These are phyloP conservation scores for Stropharia rugosoannulata DNA, from an alignment of 768 basidiomycete species.

Conservation along the genomic window DNA sequence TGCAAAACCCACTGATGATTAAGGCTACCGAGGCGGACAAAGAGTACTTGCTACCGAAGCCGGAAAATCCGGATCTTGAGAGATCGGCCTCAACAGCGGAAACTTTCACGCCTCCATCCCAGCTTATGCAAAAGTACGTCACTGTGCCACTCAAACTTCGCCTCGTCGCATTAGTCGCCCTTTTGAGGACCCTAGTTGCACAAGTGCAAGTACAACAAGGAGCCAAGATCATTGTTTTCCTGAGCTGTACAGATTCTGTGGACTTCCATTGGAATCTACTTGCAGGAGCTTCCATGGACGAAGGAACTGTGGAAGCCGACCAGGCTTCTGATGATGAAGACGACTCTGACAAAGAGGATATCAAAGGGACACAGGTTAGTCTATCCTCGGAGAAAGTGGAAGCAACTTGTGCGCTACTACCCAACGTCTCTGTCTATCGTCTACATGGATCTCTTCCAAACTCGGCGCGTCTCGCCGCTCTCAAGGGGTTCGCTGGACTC, in stretches of 20 bases:
- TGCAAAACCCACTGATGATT: constrained; percentile 80
- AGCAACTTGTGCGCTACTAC: constrained; percentile 72
- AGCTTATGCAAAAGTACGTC: constrained; percentile 89
- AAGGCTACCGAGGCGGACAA: constrained; percentile 64
- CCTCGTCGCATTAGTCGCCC: constrained; percentile 86
- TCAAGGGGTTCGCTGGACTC: constrained; percentile 75
- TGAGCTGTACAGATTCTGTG: constrained; percentile 97
- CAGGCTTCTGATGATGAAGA: constrained; percentile 25
- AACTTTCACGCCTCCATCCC: constrained; percentile 91
- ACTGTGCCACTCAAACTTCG: constrained; percentile 90
- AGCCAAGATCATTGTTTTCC: constrained; percentile 88
- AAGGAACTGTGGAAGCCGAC: constrained; percentile 21
- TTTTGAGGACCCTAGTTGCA: constrained; percentile 78
- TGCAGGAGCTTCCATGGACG: constrained; percentile 68
- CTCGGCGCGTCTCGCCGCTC: constrained; percentile 72
- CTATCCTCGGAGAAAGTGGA: constrained; percentile 47
- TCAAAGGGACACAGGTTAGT: constrained; percentile 4
- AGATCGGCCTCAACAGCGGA: constrained; percentile 27
- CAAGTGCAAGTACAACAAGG: constrained; percentile 52
- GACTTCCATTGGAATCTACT: constrained; percentile 94
- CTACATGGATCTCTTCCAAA: constrained; percentile 93
- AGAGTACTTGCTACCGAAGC: constrained; percentile 1
- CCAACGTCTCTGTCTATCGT: constrained; percentile 78
- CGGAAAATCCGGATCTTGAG: constrained; percentile 5
- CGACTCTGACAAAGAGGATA: constrained; percentile 27